Conservation (phyloP, 2,329 filamentous ascomycete species). For the Xylariomycetidae sp. region DNA sequence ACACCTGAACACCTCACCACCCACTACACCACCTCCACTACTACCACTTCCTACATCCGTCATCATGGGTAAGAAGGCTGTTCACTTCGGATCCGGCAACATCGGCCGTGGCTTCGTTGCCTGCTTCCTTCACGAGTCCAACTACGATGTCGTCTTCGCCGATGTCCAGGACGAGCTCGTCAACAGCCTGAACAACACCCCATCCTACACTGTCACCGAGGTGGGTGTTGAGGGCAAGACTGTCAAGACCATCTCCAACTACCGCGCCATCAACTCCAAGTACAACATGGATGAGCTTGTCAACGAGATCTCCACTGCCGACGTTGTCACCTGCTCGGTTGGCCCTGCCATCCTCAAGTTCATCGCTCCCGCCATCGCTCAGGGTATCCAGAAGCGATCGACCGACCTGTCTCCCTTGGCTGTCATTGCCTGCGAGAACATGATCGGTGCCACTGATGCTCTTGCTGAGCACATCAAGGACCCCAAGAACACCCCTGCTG, state of each 20-base stretch:
- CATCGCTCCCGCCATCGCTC: constrained; percentile 91
- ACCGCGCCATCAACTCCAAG: constrained; percentile 94
- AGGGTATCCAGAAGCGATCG: constrained; percentile 79
- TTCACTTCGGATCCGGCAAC: constrained; percentile 83
- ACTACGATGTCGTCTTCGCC: constrained; percentile 92
- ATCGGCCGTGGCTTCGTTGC: constrained; percentile 83
- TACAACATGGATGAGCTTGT: constrained; percentile 75
- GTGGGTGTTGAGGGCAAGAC: constrained; percentile 75
- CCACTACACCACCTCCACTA: neutral
- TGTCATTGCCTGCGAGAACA: constrained; percentile 97
- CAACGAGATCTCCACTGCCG: constrained; percentile 78
- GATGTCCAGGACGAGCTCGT: constrained; percentile 87
- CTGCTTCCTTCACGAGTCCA: constrained; percentile 89
- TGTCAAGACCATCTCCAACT: constrained; percentile 82
- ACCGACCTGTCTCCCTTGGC: constrained; percentile 61
- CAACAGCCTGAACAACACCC: constrained; percentile 65
- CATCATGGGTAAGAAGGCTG: constrained; percentile 59
- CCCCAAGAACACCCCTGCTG: constrained; percentile 62
- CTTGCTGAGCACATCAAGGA: constrained; percentile 76
- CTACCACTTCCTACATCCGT: constrained; percentile 3
- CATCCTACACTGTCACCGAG: constrained; percentile 87
- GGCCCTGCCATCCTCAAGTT: constrained; percentile 95
- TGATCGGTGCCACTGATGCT: constrained; percentile 87
- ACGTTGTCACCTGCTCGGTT: constrained; percentile 93
- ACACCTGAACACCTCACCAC: neutral